Base-by-base conservation (phyloP, 179 eudicot genomes). In the Sideroxylon spinosum region DNA sequence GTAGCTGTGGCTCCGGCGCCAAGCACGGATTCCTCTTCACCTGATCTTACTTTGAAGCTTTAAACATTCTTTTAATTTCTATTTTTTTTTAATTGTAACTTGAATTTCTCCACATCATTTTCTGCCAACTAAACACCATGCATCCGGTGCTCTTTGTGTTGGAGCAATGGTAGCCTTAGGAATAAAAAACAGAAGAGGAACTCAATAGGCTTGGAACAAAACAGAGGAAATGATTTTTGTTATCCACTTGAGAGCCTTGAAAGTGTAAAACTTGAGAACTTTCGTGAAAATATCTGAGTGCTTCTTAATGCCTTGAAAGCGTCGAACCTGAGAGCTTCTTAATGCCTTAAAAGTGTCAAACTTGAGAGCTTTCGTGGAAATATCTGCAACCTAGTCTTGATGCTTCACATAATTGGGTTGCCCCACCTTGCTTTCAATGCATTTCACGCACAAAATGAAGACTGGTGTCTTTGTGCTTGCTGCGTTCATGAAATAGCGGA, bases 41-140 rank as follows among this genome's bases (percentile, higher is more conserved):
- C 81, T 20, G 81, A 79, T 73, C 81, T 79, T 22, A 79, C 81
- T 9, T 79, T 79, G 66, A 76, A 48, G 71, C 78, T 76, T 63
- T 76, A 71, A n/a, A 12, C 28, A 59, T 37, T 8, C 25, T 1
- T 49, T 71, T 11, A 46, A 68, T 19, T 56, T 56, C 56, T 17
- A 59, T 68, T 22, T 68, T 23, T 44, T 67, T n/a, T 17, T n/a
- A 44, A 28, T 10, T 49, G n/a, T 19, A 66, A 65, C 68, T 29
- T 49, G 74, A 50, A 53, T 52, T 37, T 28, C 23, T 26, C 16
- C 13, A 14, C 59, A 16, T 16, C 44, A 16, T 71, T 53, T 71
- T 57, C 73, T 56, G 55, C 48, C 69, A 23, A 77, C 14, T 68
- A 37, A 48, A 49, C 16, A 44, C 67, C 19, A 17, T 59, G 53